Evolutionary conservation across 441 rosid species (phyloP), one percentile per base, ranked within the genome.

Genomic region (Gossypium schwendimanii): DNA sequence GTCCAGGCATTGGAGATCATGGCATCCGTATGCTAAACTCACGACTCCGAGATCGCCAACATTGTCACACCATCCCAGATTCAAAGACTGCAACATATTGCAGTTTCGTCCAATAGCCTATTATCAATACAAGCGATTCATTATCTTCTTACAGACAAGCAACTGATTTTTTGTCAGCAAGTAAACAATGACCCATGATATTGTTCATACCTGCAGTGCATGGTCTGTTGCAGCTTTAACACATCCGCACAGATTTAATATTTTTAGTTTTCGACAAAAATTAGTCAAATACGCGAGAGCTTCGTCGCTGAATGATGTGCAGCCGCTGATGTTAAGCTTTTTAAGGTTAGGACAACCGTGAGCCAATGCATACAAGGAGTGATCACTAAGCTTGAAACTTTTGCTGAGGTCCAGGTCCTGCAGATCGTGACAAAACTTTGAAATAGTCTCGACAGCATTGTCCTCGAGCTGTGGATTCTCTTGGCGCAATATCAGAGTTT

Each of bases 1-100:
- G 76, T 93, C 91, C 11, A 95, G 81, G 63, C 82, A 87, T 80
- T 86, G 83, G 71, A 95, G 95, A 75, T 93, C 94, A 17, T 97
- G 98, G 52, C 99, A 95, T 66, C 97, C 95, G 62, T 80, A 79
- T 62, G 98, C 99, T 81, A 95, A 81, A 81, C 87, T 87, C 91
- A 86, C 78, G 18, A 95, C 98, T n/a, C 99, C 99, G n/a, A 59
- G 73, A 82, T 93, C 99, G 45, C 95, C 81, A 57, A 93, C 91
- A 75, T 88, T 80, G 74, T 95, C 99, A 66, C 98, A 92, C 99
- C 99, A 95, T 65, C 99, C 99, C 62, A 95, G 86, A 81, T 86
- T 95, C 58, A 95, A 77, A 57, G 86, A 82, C 72, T 90, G 95
- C 84, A 95, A 41, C 80, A 84, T 81, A 26, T 66, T 87, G 73